These are phyloP conservation scores for Trypanosoma vivax DNA, from an alignment of 208 protist species.

Conservation along the genomic window DNA sequence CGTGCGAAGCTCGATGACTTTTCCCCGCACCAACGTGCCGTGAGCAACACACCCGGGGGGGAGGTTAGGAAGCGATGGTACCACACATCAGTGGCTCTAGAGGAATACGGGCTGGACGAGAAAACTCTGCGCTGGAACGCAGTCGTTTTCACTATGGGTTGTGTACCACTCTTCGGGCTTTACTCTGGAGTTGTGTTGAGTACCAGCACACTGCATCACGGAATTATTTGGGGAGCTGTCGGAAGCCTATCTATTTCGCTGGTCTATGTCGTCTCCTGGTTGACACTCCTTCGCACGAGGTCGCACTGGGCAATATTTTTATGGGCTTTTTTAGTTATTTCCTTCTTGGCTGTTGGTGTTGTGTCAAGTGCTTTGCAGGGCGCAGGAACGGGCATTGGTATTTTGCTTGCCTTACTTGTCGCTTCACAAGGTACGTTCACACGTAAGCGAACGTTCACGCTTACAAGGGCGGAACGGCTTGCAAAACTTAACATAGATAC, in stretches of 20 bases:
- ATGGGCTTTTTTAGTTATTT: constrained; percentile 39
- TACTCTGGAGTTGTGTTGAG: constrained; percentile 52
- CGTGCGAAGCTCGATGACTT: constrained; percentile 60
- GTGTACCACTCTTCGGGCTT: constrained; percentile 67
- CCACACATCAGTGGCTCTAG: constrained; percentile 64
- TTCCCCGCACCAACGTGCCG: constrained; percentile 41
- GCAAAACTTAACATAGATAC: constrained; percentile 23
- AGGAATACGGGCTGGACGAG: constrained; percentile 83
- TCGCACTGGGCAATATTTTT: constrained; percentile 63
- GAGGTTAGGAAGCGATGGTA: constrained; percentile 79
- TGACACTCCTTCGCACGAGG: constrained; percentile 57
- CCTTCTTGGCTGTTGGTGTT: constrained; percentile 47
- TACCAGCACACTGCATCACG: constrained; percentile 40
- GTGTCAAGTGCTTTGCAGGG: constrained; percentile 35
- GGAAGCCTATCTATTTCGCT: constrained; percentile 44
- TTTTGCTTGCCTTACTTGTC: constrained; percentile 57
- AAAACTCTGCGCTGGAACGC: constrained; percentile 62
- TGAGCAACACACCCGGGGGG: constrained; percentile 32
- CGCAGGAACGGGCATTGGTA: constrained; percentile 13
- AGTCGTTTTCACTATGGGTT: constrained; percentile 71
- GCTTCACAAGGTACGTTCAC: constrained; percentile 63
- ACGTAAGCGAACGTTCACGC: constrained; percentile 62
- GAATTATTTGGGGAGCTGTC: constrained; percentile 54
- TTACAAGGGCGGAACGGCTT: constrained; percentile 50
- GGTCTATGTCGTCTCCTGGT: constrained; percentile 67